Conservation (phyloP, 2,329 filamentous ascomycete genomes). For the Lachnellula hyalina region DNA sequence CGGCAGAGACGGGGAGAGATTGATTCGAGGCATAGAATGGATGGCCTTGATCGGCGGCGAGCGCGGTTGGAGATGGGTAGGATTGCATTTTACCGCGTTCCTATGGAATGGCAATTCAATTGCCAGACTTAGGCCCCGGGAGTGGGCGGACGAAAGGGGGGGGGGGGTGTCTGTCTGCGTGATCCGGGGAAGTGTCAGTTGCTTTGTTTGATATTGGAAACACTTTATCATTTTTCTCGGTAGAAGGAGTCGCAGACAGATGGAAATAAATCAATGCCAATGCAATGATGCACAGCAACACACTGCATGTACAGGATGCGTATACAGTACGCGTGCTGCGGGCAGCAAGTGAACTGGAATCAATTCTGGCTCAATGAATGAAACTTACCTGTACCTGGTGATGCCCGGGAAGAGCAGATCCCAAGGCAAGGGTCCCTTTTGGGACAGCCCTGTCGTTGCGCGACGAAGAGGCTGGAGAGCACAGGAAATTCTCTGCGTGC, state of each 20-base stretch:
- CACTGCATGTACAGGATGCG: background rate
- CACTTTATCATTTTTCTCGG: slow-evolving; percentile 10
- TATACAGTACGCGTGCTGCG: background rate
- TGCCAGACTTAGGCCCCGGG: slow-evolving; percentile 14
- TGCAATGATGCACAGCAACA: background rate
- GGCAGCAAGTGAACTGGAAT: background rate
- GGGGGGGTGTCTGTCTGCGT: slow-evolving; percentile 9
- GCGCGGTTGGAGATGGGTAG: slow-evolving; percentile 28
- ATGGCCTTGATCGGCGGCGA: slow-evolving; percentile 22
- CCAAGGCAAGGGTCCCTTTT: background rate
- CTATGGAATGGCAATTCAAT: slow-evolving; percentile 14
- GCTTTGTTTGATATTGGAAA: slow-evolving; percentile 14
- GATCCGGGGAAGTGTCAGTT: slow-evolving; percentile 18
- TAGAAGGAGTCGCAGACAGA: slow-evolving; percentile 3
- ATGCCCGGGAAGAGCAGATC: background rate
- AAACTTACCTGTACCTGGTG: background rate
- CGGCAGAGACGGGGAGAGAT: slow-evolving; percentile 24
- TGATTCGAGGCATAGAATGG: slow-evolving; percentile 27
- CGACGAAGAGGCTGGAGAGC: background rate
- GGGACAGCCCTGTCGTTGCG: background rate
- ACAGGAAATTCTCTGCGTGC: background rate
- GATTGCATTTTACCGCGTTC: slow-evolving; percentile 29
- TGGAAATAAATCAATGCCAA: background rate
- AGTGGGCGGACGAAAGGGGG: slow-evolving; percentile 8
- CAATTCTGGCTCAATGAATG: background rate